phyloP scores from a whole-genome alignment of 345 rosid genomes.

The Heritiera littoralis region DNA sequence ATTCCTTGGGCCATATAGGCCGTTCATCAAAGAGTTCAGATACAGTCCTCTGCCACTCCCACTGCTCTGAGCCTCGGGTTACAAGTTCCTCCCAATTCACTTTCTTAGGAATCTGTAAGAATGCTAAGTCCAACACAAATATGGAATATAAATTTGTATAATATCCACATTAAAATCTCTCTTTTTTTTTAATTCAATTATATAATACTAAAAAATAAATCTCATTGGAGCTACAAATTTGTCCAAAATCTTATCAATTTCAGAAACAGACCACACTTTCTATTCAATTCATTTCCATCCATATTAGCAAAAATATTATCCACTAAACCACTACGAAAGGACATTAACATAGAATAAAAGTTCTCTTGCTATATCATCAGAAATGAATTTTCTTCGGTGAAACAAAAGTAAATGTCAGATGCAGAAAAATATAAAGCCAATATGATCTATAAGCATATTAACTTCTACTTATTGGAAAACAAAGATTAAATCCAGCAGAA shows the following conservation, averaged over 20 bases:
- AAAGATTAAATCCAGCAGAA: background rate
- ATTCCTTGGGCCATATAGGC: conserved; percentile 86
- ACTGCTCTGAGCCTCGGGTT: conserved; percentile 53
- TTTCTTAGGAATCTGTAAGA: conserved; percentile 84
- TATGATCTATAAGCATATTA: conserved; percentile 11
- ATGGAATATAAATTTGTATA: conserved; percentile 13
- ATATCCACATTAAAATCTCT: conserved; percentile 4
- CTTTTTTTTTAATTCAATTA: too few species aligned
- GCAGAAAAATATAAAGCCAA: background rate
- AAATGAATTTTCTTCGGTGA: background rate
- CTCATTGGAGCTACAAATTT: background rate
- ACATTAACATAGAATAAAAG: background rate
- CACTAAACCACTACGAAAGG: background rate
- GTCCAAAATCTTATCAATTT: background rate
- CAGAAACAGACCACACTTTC: background rate
- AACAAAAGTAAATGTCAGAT: background rate
- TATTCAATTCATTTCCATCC: background rate
- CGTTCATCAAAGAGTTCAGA: conserved; percentile 82
- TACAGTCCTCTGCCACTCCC: conserved; percentile 74
- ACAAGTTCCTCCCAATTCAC: conserved; percentile 68
- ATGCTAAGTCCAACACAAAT: conserved; percentile 52
- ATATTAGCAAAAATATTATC: background rate
- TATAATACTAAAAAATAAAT: background rate
- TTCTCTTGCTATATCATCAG: background rate
- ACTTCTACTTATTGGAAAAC: background rate